These are phyloP conservation scores for Aspergillus fumigatiaffinis DNA, from an alignment of 2,329 filamentous ascomycete genomes.

Conservation along the genomic window DNA sequence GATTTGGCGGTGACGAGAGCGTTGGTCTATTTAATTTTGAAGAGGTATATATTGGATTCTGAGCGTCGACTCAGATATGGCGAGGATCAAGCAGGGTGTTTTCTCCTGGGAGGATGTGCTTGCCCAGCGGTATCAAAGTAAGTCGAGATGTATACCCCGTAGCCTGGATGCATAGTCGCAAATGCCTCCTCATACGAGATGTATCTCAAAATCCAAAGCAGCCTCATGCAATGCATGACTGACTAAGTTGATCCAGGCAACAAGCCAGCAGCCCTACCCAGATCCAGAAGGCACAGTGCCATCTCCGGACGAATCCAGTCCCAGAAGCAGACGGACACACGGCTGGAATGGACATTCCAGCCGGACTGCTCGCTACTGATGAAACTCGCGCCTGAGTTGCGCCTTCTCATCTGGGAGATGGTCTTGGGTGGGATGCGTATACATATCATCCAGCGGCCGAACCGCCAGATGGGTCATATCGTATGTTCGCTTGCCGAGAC, in stretches of 20 bases:
- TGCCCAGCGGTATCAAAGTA: conserved; percentile 38
- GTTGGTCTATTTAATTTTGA: neutral
- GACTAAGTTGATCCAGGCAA: conserved; percentile 19
- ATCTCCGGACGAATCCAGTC: conserved; percentile 1
- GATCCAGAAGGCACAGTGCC: conserved; percentile 11
- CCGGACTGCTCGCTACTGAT: conserved; percentile 25
- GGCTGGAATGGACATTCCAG: conserved; percentile 16
- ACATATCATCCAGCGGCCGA: conserved; percentile 33
- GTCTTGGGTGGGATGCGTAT: conserved; percentile 29
- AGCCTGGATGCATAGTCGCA: neutral
- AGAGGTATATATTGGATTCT: neutral
- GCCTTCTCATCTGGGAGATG: conserved; percentile 35
- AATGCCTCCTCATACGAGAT: neutral
- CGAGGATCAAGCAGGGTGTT: conserved; percentile 32
- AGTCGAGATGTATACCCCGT: conserved; percentile 8
- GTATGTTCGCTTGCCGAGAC: conserved; percentile 24
- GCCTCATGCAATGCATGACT: neutral
- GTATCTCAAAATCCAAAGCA: neutral
- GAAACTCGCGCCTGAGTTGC: conserved; percentile 33
- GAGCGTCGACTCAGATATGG: conserved; percentile 19
- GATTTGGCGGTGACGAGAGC: neutral
- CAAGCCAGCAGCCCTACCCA: conserved; percentile 24
- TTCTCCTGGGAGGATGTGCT: conserved; percentile 42
- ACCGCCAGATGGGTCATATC: conserved; percentile 30
- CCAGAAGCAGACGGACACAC: conserved; percentile 10